Evolutionary conservation across 768 basidiomycete genomes (phyloP).

Genomic region (Hortiboletus campestris): DNA sequence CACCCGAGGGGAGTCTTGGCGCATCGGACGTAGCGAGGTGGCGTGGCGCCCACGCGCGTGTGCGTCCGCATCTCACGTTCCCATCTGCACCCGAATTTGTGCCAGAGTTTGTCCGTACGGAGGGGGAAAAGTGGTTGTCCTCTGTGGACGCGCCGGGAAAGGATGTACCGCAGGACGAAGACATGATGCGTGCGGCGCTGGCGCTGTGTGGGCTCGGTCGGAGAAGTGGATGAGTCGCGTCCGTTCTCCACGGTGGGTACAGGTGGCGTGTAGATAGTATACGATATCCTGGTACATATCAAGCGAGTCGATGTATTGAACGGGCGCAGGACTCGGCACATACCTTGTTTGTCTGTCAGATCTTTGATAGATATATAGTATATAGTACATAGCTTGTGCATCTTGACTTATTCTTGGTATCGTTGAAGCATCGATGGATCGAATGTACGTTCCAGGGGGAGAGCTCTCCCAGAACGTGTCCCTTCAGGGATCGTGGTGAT

Average conservation of each 20-base stretch:
- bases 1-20: constrained; percentile 53
- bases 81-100: neutral
- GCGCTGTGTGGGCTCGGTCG: constrained; percentile 58
- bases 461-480: neutral
- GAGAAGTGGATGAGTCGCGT: constrained; percentile 13
- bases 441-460: neutral
- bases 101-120: neutral
- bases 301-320: neutral
- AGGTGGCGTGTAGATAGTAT: constrained; percentile 4
- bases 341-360: neutral
- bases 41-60: constrained; percentile 13
- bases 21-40: constrained; percentile 42
- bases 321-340: neutral
- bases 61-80: constrained; percentile 2
- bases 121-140: neutral
- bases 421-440: neutral
- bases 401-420: too few relatives aligned
- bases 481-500: neutral
- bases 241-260: neutral
- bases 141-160: constrained; percentile 2
- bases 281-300: constrained; percentile 13
- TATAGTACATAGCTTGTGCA: neutral
- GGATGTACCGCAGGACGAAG: constrained; percentile 47
- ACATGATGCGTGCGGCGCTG: constrained; percentile 69
- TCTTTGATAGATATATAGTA: neutral